A percentile compares a stretch with the other conserved stretches of the same genome.
Conservation (phyloP, 2,329 filamentous ascomycete species). For the Apiospora marii region DNA sequence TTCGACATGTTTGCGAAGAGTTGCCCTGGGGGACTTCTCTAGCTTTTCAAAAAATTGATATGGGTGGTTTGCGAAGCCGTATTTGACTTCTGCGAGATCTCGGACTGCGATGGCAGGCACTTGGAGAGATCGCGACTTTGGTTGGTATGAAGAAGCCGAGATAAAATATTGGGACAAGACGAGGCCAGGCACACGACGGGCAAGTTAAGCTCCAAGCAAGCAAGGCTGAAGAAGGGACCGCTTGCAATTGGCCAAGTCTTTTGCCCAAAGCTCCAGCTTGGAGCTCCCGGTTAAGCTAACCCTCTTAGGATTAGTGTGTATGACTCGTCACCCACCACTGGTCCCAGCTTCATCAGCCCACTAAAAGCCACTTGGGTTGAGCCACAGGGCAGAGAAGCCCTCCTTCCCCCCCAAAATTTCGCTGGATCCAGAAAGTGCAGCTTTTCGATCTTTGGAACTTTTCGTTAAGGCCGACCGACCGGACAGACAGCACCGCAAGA, state of each 20-base stretch:
- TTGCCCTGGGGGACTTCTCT: conserved; percentile 52
- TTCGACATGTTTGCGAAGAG: conserved; percentile 71
- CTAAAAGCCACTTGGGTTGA: conserved; percentile 21
- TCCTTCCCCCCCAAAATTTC: conserved; percentile 33
- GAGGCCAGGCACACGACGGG: conserved; percentile 20
- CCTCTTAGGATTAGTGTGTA: neutral
- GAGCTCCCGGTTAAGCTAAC: conserved; percentile 28
- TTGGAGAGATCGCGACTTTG: conserved; percentile 49
- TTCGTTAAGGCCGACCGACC: conserved; percentile 10
- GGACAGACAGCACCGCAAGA: conserved; percentile 20
- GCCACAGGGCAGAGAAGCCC: conserved; percentile 22
- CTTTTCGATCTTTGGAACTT: conserved; percentile 16
- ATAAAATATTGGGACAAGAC: conserved; percentile 26
- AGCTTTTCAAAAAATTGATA: conserved; percentile 54
- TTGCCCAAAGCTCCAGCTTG: conserved; percentile 38
- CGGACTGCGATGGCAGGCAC: conserved; percentile 42
- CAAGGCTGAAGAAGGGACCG: conserved; percentile 21
- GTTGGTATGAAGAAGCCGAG: conserved; percentile 40
- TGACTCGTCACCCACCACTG: neutral
- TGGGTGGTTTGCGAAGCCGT: conserved; percentile 45
- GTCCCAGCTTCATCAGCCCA: neutral
- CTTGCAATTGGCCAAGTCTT: conserved; percentile 4
- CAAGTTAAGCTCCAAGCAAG: neutral
- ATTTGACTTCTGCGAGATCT: conserved; percentile 47
- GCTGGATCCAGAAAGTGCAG: conserved; percentile 10